These are phyloP conservation scores for Paxillus involutus DNA, from an alignment of 768 basidiomycete genomes.

Conservation along the genomic window DNA sequence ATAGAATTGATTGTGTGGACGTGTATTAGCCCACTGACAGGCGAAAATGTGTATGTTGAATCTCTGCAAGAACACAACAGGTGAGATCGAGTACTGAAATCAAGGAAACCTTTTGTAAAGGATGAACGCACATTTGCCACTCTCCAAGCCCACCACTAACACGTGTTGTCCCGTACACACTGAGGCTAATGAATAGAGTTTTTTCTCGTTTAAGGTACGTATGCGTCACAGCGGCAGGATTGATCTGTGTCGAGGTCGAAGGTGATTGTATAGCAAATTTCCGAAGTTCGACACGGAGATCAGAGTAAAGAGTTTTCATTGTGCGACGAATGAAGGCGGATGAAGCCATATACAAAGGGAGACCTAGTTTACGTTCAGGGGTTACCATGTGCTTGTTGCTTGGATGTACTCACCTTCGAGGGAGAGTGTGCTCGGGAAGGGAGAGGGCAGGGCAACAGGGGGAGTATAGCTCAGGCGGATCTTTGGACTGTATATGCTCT, in stretches of 20 bases:
- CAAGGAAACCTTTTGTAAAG: background rate
- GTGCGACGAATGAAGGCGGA: conserved; percentile 71
- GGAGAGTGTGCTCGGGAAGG: conserved; percentile 67
- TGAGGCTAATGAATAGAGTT: conserved; percentile 52
- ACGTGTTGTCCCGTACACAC: conserved; percentile 57
- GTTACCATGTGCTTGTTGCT: background rate
- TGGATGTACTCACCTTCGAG: conserved; percentile 56
- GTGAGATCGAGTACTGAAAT: background rate
- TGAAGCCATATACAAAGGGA: conserved; percentile 70
- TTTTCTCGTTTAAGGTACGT: conserved; percentile 48
- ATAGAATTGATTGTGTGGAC: conserved; percentile 74
- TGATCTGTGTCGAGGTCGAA: background rate
- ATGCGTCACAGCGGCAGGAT: background rate
- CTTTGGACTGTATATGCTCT: conserved; percentile 61
- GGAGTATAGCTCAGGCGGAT: conserved; percentile 69
- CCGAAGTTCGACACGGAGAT: conserved; percentile 55
- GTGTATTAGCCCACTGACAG: conserved; percentile 59
- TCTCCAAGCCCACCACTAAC: conserved; percentile 62
- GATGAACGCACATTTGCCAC: conserved; percentile 66
- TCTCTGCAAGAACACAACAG: conserved; percentile 40
- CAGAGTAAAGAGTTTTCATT: conserved; percentile 71
- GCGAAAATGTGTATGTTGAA: conserved; percentile 76
- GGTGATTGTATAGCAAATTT: conserved; percentile 40
- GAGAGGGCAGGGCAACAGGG: conserved; percentile 60
- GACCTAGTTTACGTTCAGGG: conserved; percentile 43